Base-by-base conservation (phyloP, 768 basidiomycete genomes). In the Agaricus blazei region DNA sequence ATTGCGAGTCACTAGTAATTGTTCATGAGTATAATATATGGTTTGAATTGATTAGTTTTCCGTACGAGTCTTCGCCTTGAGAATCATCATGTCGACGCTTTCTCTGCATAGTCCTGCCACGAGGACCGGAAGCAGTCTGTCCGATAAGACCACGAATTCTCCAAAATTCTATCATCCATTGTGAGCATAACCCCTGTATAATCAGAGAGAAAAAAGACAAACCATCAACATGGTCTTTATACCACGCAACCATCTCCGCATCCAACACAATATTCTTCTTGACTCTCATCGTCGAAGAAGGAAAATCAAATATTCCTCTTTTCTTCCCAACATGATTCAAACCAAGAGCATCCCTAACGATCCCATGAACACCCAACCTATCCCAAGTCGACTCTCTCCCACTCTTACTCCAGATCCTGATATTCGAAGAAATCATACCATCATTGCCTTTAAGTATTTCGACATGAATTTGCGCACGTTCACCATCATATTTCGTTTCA, bases 401-500 rank as follows among this genome's bases (percentile, higher is more conserved):
- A 62, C 88, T 93, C 70, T 98, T 96, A 72, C 90, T 93, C 66
- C 87, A 93, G 40, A 96, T 93, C 1, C 71, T 84, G 57, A 95
- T 87, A 34, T 70, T 72, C 4, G 77, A 68, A 4, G 66, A 60
- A 31, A 31, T 31, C 31, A 31, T 31, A 4, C 31, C 31, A 31
- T 9, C 31, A 31, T 31, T 31, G 12, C 73, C 66, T 3, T 61
- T 63, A 4, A 63, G 57, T 2, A 85, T 64, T 63, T 85, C 75
- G 24, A 93, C 80, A 64, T 98, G 94, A 27, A 95, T 92, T 62
- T 98, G 94, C 52, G 93, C 87, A n/a, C 94, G 79, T 68, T 96
- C 93, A 9, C 94, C 94, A 56, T 96, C 94, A 66, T 95, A 95
- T 68, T 98, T 98, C 0, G 85, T 93, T 70, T 98, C 94, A 1